Conservation (phyloP, 257 asterid genomes). For the Lithospermum erythrorhizon region DNA sequence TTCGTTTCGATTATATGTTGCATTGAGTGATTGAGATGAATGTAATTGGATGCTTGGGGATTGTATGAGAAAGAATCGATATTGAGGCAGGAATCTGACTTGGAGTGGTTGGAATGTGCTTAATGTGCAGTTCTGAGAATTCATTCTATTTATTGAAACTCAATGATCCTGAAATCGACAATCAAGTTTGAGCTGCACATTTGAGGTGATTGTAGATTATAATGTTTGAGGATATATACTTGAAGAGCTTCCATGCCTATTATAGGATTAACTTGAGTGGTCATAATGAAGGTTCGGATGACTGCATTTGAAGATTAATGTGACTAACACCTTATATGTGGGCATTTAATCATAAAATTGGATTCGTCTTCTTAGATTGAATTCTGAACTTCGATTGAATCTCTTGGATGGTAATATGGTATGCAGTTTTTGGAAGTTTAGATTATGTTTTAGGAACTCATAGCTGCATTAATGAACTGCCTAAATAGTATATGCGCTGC, state of each 20-base stretch:
- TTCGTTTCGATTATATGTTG: neutral
- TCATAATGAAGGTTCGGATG: neutral
- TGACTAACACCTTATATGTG: too few relatives aligned
- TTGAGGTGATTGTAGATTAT: neutral
- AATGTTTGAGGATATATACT: neutral
- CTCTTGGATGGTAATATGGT: too few relatives aligned
- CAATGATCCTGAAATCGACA: neutral
- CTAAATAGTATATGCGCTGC: too few relatives aligned
- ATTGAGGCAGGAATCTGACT: too few relatives aligned
- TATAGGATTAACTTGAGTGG: neutral
- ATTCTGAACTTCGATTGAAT: too few relatives aligned
- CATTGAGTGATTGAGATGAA: neutral
- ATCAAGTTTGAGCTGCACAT: neutral
- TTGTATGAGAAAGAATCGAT: neutral
- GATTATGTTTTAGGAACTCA: too few relatives aligned
- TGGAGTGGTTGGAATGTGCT: too few relatives aligned
- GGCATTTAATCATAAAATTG: too few relatives aligned
- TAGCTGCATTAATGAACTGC: too few relatives aligned
- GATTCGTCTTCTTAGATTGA: too few relatives aligned
- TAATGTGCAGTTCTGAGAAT: neutral
- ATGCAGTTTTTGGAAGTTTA: too few relatives aligned
- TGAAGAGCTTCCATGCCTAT: neutral
- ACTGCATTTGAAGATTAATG: neutral
- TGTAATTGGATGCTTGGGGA: neutral
- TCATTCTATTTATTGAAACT: too few relatives aligned